Evolutionary conservation across 106 monocot genomes (phyloP), one percentile per base, ranked within the genome.

Genomic region (Apostasia ramifera): DNA sequence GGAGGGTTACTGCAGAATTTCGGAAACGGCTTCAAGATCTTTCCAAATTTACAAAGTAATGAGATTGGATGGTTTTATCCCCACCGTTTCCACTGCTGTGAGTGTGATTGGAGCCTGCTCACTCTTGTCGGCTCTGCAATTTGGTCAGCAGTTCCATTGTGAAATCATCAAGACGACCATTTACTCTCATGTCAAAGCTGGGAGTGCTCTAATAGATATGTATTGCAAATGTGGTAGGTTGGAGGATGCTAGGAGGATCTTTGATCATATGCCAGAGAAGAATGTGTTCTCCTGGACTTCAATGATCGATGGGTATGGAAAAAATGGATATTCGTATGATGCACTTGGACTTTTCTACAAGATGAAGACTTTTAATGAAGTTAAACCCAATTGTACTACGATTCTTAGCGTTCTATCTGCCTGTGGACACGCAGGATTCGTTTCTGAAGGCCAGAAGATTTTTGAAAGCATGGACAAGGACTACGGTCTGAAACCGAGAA

Each of bases 231-330:
- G 92, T 48, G 98, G 90, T 1, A 53, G 72, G 42, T 60, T 80
- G 1, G 84, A 83, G 45, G 85, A 93, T 58, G 89, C 89, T 1
- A 53, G 87, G 56, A 76, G 60, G 68, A 51, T 83, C 53, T 98
- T 98, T 42, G 80, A 93, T 61, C 39, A 38, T 10, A 86, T 90
- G 88, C 67, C 39, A 3, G 81, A 80, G 50, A 87, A 76, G 77
- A 98, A 93, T 61, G 92, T 98, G 6, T 59, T 98, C 53, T 81
- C 92, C 8, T 98, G 97, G 98, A 93, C 92, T 1, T 82, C 92
- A 14, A 87, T 98, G 87, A 93, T 98, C 15, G 98, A 98, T 73
- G 98, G 98, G 38, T 98, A 93, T 59, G 98, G 98, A 12, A 89
- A 85, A 73, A 87, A 98, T 78, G 92, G 98, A 12, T 70, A 71